phyloP scores from a whole-genome alignment of 192 early-diverging fungal species.

The Lobosporangium transversale region DNA sequence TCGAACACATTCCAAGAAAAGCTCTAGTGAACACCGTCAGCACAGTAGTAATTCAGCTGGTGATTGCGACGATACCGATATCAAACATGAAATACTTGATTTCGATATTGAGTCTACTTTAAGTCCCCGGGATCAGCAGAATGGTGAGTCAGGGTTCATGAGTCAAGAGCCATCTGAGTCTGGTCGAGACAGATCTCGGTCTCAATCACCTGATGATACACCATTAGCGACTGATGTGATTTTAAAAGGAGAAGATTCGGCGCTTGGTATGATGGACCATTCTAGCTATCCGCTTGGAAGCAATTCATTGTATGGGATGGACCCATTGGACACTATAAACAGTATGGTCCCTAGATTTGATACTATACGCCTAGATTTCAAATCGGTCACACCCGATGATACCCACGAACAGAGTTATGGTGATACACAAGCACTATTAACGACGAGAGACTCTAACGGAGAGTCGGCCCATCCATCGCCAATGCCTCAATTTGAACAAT shows the following conservation, averaged over 20 bases:
- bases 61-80: not conserved
- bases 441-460: slow-evolving; percentile 36
- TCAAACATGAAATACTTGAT: slow-evolving; percentile 43
- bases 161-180: slow-evolving; percentile 39
- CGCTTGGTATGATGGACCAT: slow-evolving; percentile 46
- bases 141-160: slow-evolving; percentile 14
- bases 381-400: slow-evolving; percentile 41
- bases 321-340: slow-evolving; percentile 39
- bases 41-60: slow-evolving; percentile 11
- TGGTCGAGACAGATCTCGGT: slow-evolving; percentile 40
- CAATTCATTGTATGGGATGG: slow-evolving; percentile 42
- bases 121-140: too few species aligned
- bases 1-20: slow-evolving; percentile 77
- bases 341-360: slow-evolving; percentile 44
- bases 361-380: slow-evolving; percentile 44
- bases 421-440: not conserved
- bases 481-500: slow-evolving; percentile 45
- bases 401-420: slow-evolving; percentile 36
- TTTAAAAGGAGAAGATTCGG: slow-evolving; percentile 42
- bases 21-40: slow-evolving; percentile 50
- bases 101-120: too few species aligned
- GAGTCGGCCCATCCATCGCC: slow-evolving; percentile 44
- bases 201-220: slow-evolving; percentile 29
- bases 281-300: slow-evolving; percentile 37
- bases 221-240: slow-evolving; percentile 21